Percentiles rank a stretch among this genome's conserved stretches.
Conservation (phyloP, 129 eudicot genomes). For the Flaveria linearis region DNA sequence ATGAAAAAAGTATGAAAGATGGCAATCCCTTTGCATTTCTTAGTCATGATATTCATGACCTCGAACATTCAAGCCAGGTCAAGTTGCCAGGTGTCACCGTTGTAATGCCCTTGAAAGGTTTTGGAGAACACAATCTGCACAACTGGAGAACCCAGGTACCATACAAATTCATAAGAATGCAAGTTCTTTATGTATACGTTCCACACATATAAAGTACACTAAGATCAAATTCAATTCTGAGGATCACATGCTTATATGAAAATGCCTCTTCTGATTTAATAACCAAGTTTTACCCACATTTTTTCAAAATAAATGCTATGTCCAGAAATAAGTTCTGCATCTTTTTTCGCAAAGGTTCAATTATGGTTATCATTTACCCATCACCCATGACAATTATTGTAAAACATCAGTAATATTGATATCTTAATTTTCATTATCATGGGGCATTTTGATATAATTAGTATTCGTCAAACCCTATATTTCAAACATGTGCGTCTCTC, state of each 20-base stretch:
- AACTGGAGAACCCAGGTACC: conserved; percentile 97
- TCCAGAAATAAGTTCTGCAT: neutral
- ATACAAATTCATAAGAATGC: neutral
- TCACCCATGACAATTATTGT: neutral
- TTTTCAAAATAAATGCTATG: neutral
- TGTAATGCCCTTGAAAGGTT: conserved; percentile 98
- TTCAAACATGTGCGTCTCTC: neutral
- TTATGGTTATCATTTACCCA: neutral
- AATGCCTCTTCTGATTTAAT: neutral
- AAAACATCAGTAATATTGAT: neutral
- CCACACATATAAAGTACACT: neutral
- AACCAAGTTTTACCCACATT: neutral
- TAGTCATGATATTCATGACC: conserved; percentile 64
- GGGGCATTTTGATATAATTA: neutral
- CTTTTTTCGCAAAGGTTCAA: neutral
- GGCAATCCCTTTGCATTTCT: conserved; percentile 86
- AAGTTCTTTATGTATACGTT: neutral
- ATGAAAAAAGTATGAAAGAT: conserved; percentile 57
- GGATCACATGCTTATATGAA: conserved; percentile 5
- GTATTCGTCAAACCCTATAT: neutral
- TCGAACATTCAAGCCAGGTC: conserved; percentile 85
- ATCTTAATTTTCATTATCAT: neutral
- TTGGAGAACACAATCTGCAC: conserved; percentile 95
- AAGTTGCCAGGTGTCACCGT: conserved; percentile 91
- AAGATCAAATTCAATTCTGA: neutral